Percentiles rank a stretch among this genome's conserved stretches.
Conservation (phyloP, 2,329 filamentous ascomycete genomes). For the Ophiostoma ips region DNA sequence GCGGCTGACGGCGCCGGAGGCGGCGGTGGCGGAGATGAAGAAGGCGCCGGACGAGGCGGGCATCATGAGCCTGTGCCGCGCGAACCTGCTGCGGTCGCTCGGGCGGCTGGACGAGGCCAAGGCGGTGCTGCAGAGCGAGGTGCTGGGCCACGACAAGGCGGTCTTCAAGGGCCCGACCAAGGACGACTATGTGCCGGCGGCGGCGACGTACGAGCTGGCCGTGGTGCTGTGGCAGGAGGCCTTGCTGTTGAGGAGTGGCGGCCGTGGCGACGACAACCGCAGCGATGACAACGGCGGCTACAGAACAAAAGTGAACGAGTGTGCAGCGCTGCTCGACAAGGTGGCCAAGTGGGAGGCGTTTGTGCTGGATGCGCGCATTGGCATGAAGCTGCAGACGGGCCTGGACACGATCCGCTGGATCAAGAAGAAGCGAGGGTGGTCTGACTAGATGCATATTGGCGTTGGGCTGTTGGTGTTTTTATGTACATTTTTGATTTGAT, state of each 20-base stretch:
- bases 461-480: too few relatives aligned
- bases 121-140: slow-evolving; percentile 45
- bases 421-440: slow-evolving; percentile 26
- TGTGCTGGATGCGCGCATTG: slow-evolving; percentile 59
- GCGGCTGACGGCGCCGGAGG: slow-evolving; percentile 38
- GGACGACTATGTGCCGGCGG: slow-evolving; percentile 59
- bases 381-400: slow-evolving; percentile 58
- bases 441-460: too few relatives aligned
- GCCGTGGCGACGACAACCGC: too few relatives aligned
- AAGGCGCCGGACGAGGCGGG: slow-evolving; percentile 46
- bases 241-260: slow-evolving; percentile 13
- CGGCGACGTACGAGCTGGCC: slow-evolving; percentile 75
- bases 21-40: slow-evolving; percentile 30
- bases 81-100: slow-evolving; percentile 51
- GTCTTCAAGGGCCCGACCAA: slow-evolving; percentile 44
- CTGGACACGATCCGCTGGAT: slow-evolving; percentile 50
- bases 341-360: slow-evolving; percentile 58
- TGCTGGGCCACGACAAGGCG: slow-evolving; percentile 49
- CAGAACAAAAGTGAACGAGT: slow-evolving; percentile 41
- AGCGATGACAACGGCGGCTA: slow-evolving; percentile 15
- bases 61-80: slow-evolving; percentile 51
- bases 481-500: too few relatives aligned
- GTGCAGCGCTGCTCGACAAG: slow-evolving; percentile 50
- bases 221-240: slow-evolving; percentile 66
- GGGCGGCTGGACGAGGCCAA: slow-evolving; percentile 52